Conservation (phyloP, 2,329 filamentous ascomycete genomes). For the Chaetomium sp. region DNA sequence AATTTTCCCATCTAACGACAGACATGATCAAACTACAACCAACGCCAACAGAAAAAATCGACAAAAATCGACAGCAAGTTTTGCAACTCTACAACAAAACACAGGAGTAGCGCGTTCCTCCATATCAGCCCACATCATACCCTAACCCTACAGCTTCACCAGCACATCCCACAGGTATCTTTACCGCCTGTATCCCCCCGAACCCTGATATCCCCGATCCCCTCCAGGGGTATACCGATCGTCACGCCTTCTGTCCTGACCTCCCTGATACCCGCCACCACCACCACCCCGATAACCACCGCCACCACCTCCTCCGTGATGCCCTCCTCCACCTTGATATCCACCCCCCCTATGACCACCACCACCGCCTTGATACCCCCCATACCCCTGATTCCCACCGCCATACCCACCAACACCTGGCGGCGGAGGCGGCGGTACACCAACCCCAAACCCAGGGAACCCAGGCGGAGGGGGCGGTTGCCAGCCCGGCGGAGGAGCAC, state of each 20-base stretch:
- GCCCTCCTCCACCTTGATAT: slow-evolving; percentile 7
- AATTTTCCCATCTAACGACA: too few relatives aligned
- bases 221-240: neutral
- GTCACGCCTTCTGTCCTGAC: slow-evolving; percentile 13
- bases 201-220: slow-evolving; percentile 15
- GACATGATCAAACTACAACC: too few relatives aligned
- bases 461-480: slow-evolving; percentile 40
- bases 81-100: too few relatives aligned
- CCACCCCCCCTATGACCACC: slow-evolving; percentile 10
- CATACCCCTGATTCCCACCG: slow-evolving; percentile 11
- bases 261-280: slow-evolving; percentile 9
- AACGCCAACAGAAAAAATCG: too few relatives aligned
- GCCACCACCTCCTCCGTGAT: slow-evolving; percentile 8
- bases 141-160: neutral
- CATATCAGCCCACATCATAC: neutral
- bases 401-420: slow-evolving; percentile 20
- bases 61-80: too few relatives aligned
- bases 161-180: neutral
- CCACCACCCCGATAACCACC: slow-evolving; percentile 11
- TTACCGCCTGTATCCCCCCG: slow-evolving; percentile 16
- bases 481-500: slow-evolving; percentile 22
- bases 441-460: slow-evolving; percentile 36
- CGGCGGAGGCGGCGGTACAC: slow-evolving; percentile 42
- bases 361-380: slow-evolving; percentile 5
- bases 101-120: too few relatives aligned